Conservation (phyloP, 495 filamentous ascomycete species). For the Rusavskia elegans region DNA sequence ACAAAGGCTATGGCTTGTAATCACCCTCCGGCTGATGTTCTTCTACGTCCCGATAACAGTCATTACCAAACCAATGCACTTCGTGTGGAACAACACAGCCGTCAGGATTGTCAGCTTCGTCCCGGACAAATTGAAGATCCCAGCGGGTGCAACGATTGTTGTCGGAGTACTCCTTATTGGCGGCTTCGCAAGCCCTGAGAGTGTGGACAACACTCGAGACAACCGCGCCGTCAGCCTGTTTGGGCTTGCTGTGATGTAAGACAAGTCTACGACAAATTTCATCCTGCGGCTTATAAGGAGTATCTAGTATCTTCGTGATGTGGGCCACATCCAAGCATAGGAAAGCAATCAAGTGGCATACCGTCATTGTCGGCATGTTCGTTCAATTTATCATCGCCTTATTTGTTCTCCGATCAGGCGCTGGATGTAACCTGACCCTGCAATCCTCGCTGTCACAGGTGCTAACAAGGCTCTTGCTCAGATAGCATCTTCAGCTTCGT, state of each 20-base stretch:
- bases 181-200: slow-evolving; percentile 52
- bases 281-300: no score
- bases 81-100: slow-evolving; percentile 48
- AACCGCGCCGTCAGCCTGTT: slow-evolving; percentile 71
- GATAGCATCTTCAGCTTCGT: slow-evolving; percentile 85
- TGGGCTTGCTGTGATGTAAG: slow-evolving; percentile 50
- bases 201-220: slow-evolving; percentile 56
- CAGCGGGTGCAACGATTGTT: slow-evolving; percentile 39
- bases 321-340: slow-evolving; percentile 57
- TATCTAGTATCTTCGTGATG: slow-evolving; percentile 33
- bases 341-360: slow-evolving; percentile 59
- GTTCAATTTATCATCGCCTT: slow-evolving; percentile 75
- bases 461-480: background rate
- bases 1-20: slow-evolving; percentile 44
- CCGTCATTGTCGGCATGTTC: slow-evolving; percentile 69
- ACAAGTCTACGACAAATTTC: background rate
- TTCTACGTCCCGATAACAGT: slow-evolving; percentile 54
- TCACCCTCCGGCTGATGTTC: slow-evolving; percentile 57
- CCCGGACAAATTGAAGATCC: slow-evolving; percentile 45
- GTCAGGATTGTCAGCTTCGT: slow-evolving; percentile 33
- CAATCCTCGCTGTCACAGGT: background rate
- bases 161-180: slow-evolving; percentile 61
- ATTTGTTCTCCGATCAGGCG: slow-evolving; percentile 66
- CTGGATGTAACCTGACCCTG: slow-evolving; percentile 29
- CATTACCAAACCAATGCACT: slow-evolving; percentile 46